Evolutionary conservation across 1,284 basidiomycete genomes (phyloP).

Genomic region (Vanrija humicola): DNA sequence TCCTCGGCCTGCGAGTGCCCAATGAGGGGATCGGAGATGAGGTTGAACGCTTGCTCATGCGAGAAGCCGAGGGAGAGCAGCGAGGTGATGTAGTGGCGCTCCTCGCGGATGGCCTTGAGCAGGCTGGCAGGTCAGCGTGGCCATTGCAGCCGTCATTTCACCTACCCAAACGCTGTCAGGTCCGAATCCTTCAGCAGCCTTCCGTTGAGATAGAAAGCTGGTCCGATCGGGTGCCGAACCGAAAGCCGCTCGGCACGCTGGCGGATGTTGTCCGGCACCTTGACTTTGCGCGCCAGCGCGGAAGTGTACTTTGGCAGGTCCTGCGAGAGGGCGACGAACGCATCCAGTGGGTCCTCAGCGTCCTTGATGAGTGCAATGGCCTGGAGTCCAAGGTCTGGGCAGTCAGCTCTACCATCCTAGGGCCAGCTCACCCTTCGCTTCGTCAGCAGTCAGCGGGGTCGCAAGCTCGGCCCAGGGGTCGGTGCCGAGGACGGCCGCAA

Average conservation of each 20-base stretch:
- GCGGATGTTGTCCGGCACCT: conserved; percentile 48
- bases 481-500: conserved; percentile 31
- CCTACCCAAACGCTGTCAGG: conserved; percentile 64
- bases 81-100: conserved; percentile 62
- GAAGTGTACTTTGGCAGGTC: conserved; percentile 83
- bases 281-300: conserved; percentile 64
- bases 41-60: conserved; percentile 61
- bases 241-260: conserved; percentile 59
- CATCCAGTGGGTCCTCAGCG: conserved; percentile 58
- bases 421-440: conserved; percentile 55
- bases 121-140: conserved; percentile 52
- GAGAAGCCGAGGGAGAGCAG: conserved; percentile 63
- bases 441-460: conserved; percentile 61
- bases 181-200: conserved; percentile 60
- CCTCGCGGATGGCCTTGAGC: conserved; percentile 65
- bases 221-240: conserved; percentile 19
- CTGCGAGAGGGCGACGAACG: conserved; percentile 69
- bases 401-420: neutral
- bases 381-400: conserved; percentile 64
- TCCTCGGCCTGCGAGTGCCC: conserved; percentile 53
- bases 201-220: conserved; percentile 72
- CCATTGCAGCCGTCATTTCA: neutral
- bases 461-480: conserved; percentile 54
- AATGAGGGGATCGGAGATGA: conserved; percentile 64
- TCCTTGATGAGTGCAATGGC: conserved; percentile 67